Conservation (phyloP, 805 yeast genomes). For the Sporopachydermia lactativora region DNA sequence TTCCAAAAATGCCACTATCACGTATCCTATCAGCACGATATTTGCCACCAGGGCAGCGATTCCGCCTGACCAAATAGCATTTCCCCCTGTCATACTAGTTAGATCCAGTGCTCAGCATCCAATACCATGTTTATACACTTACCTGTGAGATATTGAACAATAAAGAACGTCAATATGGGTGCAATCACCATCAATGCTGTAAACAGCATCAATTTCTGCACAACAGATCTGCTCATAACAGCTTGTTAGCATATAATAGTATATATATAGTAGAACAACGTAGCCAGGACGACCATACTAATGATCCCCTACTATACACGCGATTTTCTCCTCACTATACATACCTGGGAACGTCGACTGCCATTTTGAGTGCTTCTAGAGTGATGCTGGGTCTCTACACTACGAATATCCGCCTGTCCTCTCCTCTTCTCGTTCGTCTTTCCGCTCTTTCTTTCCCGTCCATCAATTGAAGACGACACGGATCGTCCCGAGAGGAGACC, state of each 20-base stretch:
- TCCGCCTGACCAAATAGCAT: constrained; percentile 53
- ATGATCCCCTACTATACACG: no score
- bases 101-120: constrained; percentile 4
- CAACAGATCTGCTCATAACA: constrained; percentile 28
- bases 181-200: constrained; percentile 57
- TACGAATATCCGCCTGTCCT: no score
- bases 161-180: constrained; percentile 45
- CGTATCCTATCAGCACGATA: constrained; percentile 50
- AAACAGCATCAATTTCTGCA: constrained; percentile 47
- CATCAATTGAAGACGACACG: no score
- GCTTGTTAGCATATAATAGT: no score
- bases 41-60: constrained; percentile 63
- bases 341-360: constrained; percentile 8
- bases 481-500: no score
- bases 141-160: constrained; percentile 24
- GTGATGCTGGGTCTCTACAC: no score
- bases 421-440: no score
- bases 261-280: no score
- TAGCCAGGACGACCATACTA: no score
- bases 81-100: constrained; percentile 16
- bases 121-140: constrained; percentile 18
- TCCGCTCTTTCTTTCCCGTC: no score
- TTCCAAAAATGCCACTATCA: constrained; percentile 58
- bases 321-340: no score
- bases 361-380: constrained; percentile 7